A percentile compares a stretch with the other conserved stretches of the same genome.
phyloP scores from a whole-genome alignment of 2,329 filamentous ascomycete species.

The Tympanopsis confertula region DNA sequence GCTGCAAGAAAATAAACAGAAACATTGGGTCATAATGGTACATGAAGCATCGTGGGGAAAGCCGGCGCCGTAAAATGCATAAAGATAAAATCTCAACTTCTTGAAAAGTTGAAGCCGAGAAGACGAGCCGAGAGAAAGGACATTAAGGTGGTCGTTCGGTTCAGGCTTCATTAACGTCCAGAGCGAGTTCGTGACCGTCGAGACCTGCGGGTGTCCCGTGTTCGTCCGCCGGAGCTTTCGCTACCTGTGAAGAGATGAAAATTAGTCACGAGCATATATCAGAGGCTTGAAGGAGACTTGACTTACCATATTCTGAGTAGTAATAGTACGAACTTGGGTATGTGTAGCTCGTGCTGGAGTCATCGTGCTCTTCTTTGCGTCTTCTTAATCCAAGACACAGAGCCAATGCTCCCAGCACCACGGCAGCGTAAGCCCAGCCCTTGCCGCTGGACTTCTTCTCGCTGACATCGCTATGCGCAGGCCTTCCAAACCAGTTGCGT shows the following conservation, averaged over 20 bases:
- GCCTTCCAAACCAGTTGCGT: background rate
- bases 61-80: too few species aligned
- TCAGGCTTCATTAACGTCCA: background rate
- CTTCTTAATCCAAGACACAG: constrained; percentile 1
- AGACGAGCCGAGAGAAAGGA: too few species aligned
- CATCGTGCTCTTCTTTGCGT: background rate
- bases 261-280: background rate
- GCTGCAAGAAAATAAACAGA: too few species aligned
- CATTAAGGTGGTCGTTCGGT: too few species aligned
- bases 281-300: background rate
- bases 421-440: background rate
- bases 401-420: background rate
- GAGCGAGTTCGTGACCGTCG: background rate
- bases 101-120: too few species aligned
- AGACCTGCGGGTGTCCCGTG: background rate
- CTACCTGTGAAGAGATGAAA: background rate
- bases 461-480: background rate
- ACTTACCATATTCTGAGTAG: background rate
- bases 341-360: background rate
- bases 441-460: background rate
- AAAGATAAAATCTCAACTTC: too few species aligned
- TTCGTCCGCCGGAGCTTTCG: background rate
- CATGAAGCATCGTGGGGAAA: too few species aligned
- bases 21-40: too few species aligned
- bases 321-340: constrained; percentile 1